Conservation (phyloP, 192 early-diverging fungal species). For the Backusella psychrophila region DNA sequence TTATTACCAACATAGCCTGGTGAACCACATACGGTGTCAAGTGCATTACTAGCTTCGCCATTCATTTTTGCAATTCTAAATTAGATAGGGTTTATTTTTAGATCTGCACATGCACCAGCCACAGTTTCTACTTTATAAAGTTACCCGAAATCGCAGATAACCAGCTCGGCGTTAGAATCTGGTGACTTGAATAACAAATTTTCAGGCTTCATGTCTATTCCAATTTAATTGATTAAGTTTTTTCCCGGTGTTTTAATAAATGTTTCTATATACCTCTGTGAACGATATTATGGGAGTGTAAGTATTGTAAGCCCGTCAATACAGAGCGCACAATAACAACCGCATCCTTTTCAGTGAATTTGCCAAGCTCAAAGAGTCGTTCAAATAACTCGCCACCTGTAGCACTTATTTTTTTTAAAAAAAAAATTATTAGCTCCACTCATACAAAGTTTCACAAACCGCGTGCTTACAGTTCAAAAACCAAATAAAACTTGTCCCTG, state of each 20-base stretch:
- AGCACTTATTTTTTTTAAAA: slow-evolving; percentile 40
- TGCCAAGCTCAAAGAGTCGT: slow-evolving; percentile 72
- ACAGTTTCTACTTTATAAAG: neutral
- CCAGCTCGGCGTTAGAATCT: slow-evolving; percentile 61
- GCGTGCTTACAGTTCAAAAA: slow-evolving; percentile 66
- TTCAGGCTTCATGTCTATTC: slow-evolving; percentile 77
- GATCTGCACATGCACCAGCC: neutral
- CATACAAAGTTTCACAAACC: neutral
- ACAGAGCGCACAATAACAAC: slow-evolving; percentile 71
- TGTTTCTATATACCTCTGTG: slow-evolving; percentile 59
- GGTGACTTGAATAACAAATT: slow-evolving; percentile 78
- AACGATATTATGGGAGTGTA: slow-evolving; percentile 85
- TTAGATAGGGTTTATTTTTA: neutral
- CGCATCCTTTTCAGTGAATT: slow-evolving; percentile 82
- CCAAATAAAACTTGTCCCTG: slow-evolving; percentile 72
- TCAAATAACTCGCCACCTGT: slow-evolving; percentile 91
- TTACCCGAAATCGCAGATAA: slow-evolving; percentile 85
- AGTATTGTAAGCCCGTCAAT: slow-evolving; percentile 74
- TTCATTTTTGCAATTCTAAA: slow-evolving; percentile 65
- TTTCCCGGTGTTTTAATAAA: neutral
- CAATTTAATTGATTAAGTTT: neutral
- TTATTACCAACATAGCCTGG: slow-evolving; percentile 65
- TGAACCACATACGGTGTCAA: slow-evolving; percentile 84
- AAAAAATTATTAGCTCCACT: neutral
- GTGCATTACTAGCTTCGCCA: slow-evolving; percentile 52